Evolutionary conservation across 768 basidiomycete genomes (phyloP).

Genomic region (Termitomyces sp.): DNA sequence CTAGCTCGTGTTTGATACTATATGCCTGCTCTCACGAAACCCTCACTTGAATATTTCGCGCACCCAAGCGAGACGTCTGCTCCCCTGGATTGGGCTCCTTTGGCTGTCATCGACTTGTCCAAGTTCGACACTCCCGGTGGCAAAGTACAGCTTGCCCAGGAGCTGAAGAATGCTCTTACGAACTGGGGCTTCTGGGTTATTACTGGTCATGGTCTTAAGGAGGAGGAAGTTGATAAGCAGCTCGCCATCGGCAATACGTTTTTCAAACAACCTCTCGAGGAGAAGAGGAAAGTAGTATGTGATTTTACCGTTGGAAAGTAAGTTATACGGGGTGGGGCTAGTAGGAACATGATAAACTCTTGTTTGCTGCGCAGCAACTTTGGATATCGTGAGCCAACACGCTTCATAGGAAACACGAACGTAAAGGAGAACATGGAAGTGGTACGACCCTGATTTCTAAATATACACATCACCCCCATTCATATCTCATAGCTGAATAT

Average conservation of each 20-base stretch:
- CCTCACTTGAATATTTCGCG: constrained; percentile 2
- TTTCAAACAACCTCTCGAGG: constrained; percentile 28
- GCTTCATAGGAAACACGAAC: constrained; percentile 26
- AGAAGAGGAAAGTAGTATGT: constrained; percentile 25
- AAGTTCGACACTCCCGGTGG: constrained; percentile 26
- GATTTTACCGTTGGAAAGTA: constrained; percentile 29
- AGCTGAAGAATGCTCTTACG: constrained; percentile 33
- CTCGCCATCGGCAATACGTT: constrained; percentile 31
- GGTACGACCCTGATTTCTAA: constrained; percentile 1
- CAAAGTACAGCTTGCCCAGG: constrained; percentile 23
- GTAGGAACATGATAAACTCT: background rate
- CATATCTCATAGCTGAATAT: constrained; percentile 22
- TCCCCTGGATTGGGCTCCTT: constrained; percentile 28
- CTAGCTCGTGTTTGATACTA: background rate
- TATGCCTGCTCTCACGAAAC: constrained; percentile 7
- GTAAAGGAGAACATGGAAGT: constrained; percentile 35
- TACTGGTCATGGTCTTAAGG: constrained; percentile 30
- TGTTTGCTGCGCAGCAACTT: constrained; percentile 19
- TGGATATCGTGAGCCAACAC: constrained; percentile 30
- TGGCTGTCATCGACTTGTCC: constrained; percentile 33
- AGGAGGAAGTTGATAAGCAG: constrained; percentile 31
- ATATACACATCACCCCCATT: background rate
- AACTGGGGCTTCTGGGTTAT: constrained; percentile 39
- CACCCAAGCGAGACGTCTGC: constrained; percentile 1
- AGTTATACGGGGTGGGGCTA: background rate